A percentile compares a stretch with the other conserved stretches of the same genome.
Evolutionary conservation across 352 stramenopile genomes (phyloP).

Genomic region (Phytopythium sindhum): DNA sequence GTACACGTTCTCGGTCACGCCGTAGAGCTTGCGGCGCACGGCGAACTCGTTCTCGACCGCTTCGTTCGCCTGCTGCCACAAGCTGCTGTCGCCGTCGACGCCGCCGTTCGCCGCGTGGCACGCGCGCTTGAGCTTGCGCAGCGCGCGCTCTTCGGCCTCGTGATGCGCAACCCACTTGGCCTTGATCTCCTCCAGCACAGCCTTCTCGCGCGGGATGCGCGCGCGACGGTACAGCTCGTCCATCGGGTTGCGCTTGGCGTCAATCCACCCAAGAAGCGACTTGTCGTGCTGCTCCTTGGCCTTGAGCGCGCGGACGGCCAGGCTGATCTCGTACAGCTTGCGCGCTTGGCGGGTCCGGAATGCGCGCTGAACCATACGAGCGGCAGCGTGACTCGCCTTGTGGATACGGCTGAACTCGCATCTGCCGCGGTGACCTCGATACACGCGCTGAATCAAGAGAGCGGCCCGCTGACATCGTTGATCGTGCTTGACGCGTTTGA

Average conservation of each 20-base stretch:
- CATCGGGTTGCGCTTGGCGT: conserved; percentile 60
- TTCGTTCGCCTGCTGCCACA: conserved; percentile 34
- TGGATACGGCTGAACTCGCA: conserved; percentile 18
- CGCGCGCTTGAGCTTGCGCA: conserved; percentile 43
- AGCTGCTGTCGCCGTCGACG: not conserved
- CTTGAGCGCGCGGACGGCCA: conserved; percentile 44
- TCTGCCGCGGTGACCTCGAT: conserved; percentile 33
- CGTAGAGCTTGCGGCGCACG: conserved; percentile 51
- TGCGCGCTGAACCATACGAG: conserved; percentile 40
- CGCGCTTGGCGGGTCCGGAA: conserved; percentile 39
- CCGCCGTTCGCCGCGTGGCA: conserved; percentile 8
- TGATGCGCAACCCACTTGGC: conserved; percentile 49
- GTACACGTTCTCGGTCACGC: conserved; percentile 72
- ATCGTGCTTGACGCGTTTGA: conserved; percentile 23
- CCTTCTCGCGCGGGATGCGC: conserved; percentile 41
- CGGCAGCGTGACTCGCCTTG: conserved; percentile 30
- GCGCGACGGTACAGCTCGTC: conserved; percentile 59
- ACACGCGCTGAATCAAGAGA: conserved; percentile 39
- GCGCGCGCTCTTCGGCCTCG: conserved; percentile 38
- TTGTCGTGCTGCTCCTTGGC: conserved; percentile 56
- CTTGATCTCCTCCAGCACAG: conserved; percentile 35
- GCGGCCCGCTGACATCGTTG: conserved; percentile 25
- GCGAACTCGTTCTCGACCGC: conserved; percentile 38
- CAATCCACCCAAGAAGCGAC: conserved; percentile 43
- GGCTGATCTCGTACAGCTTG: conserved; percentile 56